Base-by-base conservation (phyloP, 176 grass and related monocot genomes). In the Cocos nucifera region DNA sequence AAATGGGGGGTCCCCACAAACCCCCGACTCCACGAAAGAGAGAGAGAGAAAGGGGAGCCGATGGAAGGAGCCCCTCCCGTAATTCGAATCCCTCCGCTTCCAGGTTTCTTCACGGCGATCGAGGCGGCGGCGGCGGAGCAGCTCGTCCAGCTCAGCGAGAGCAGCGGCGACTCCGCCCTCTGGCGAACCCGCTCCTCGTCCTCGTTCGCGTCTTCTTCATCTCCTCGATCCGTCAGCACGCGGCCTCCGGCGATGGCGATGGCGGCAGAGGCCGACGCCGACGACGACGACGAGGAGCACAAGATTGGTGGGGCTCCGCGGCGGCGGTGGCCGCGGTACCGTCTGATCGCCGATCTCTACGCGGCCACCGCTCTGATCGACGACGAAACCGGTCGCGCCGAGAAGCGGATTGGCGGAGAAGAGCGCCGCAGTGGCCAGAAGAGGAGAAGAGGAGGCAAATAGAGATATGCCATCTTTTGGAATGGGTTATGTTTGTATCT, bases 261-360 rank as follows among this genome's bases (percentile, higher is more conserved):
- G 8, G 49, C 62, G 24, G 19, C 39, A 0, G 15, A 5, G 63
- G 56, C 15, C 7, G 21, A 3, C 0, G 71, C 50, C 6, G 71
- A 59, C 25, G 58, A 58, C 0, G 71, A 54, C 6, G 67, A 59
- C 25, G 58, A 58, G 0, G 56, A 64, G 19, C 9, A 12, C 35
- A 10, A 12, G 35, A 12, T 44, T 9, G 35, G 35, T 44, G 10
- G 35, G 35, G 7, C 1, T 6, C 73, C 49, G 32, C 51, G 49
- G 66, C 56, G 89, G 19, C 78, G 52, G 76, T 66, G 27, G 66
- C 78, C 50, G 70, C 63, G 75, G 69, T 80, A 66, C 50, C 80
- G 83, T 25, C 25, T 57, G 78, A 77, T 85, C 72, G 19, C 58
- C 0, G 78, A 85, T 68, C 63, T 96, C 69, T 96, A 90, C 61